These are phyloP conservation scores for Metarhizium rileyi DNA, from an alignment of 2,329 filamentous ascomycete genomes.

Conservation along the genomic window DNA sequence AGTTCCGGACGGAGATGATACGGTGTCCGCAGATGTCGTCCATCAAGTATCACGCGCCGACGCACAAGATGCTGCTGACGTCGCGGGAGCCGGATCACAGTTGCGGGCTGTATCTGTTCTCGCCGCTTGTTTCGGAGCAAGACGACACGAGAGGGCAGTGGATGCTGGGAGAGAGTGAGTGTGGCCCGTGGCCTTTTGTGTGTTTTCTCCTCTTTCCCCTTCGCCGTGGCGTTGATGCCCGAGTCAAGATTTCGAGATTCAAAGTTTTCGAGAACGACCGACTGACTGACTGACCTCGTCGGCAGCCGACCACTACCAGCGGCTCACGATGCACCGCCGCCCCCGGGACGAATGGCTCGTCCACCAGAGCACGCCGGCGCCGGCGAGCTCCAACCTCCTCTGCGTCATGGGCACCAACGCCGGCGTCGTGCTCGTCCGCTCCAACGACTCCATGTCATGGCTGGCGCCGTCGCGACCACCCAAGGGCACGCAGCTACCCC, in stretches of 20 bases:
- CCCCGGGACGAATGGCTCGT: conserved; percentile 22
- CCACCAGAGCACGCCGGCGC: conserved; percentile 32
- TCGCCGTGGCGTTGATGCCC: no score
- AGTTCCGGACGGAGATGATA: conserved; percentile 25
- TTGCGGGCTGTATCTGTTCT: conserved; percentile 28
- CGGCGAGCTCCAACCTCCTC: conserved; percentile 26
- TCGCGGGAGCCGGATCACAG: conserved; percentile 23
- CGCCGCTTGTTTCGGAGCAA: conserved; percentile 20
- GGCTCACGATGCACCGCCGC: conserved; percentile 19
- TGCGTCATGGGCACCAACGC: conserved; percentile 39
- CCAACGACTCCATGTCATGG: conserved; percentile 23
- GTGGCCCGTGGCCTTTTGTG: not conserved
- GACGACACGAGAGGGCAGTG: conserved; percentile 24
- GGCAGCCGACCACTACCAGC: conserved; percentile 23
- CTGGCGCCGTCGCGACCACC: conserved; percentile 17
- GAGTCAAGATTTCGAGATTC: no score
- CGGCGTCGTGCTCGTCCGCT: conserved; percentile 32
- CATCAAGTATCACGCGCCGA: conserved; percentile 35
- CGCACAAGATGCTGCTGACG: conserved; percentile 32
- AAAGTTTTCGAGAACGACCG: not conserved
- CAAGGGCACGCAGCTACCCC: conserved; percentile 12
- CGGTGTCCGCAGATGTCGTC: conserved; percentile 32
- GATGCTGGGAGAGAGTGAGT: conserved; percentile 28
- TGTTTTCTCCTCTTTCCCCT: not conserved
- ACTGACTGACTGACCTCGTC: not conserved